Base-by-base conservation (phyloP, 1,139 yeast genomes). In the Nakaseomyces nivariensis region DNA sequence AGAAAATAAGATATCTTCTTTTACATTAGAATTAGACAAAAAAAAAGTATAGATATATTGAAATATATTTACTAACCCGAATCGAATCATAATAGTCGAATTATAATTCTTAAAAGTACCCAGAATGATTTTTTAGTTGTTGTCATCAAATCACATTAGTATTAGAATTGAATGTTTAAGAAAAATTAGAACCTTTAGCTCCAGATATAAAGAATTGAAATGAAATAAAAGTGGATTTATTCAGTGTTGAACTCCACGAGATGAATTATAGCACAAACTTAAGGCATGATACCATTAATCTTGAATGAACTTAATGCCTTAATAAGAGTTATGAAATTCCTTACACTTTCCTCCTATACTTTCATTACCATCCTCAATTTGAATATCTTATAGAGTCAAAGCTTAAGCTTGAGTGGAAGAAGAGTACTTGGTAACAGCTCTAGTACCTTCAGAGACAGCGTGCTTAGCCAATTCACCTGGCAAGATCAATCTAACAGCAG, bases 391-490 rank as follows among this genome's bases (percentile, higher is more conserved):
- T 17, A 17, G 3, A 17, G 22, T 17, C 3, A 17, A 17, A 9
- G 45, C 83, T 78, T 56, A 61, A 54, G 65, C 65, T 58, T 61
- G 65, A 55, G 63, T 61, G 66, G 89, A 83, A 69, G 96, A 86
- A 69, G 97, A 88, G 83, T 90, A 92, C 82, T 92, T 92, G 75
- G 97, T 90, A 68, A 92, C 97, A 74, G 98, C 96, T 85, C 97
- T 89, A 67, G 97, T 90, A 81, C 97, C 97, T 78, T 90, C 97
- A 66, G 96, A 86, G 67, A 89, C 96, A 67, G 97, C 97, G 76
- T 90, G 97, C 82, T 90, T 92, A 64, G 98, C 97, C 75, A 92
- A 83, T 79, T 92, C 98, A 83, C 98, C 98, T 63, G 98, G 98
- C 68, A 92, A 85, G 77, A 92, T 92, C 71, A 92, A 85, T 82